Conservation (phyloP, 352 stramenopile species). For the Blastocystis sp. region DNA sequence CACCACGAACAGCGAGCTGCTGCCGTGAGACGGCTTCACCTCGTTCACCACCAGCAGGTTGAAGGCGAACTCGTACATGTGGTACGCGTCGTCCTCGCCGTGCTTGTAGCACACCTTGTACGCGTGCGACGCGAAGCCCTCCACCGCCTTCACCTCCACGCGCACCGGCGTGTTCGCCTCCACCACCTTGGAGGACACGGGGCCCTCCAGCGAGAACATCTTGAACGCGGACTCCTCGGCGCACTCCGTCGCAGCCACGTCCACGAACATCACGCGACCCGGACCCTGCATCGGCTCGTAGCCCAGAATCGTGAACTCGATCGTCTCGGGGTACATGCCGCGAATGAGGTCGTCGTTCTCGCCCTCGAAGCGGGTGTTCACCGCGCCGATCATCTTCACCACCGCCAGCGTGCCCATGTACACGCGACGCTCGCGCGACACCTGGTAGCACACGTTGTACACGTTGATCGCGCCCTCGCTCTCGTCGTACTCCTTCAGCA, state of each 20-base stretch:
- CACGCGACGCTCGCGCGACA: slow-evolving; percentile 34
- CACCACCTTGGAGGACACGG: slow-evolving; percentile 28
- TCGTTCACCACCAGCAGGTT: slow-evolving; percentile 45
- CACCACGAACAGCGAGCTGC: slow-evolving; percentile 30
- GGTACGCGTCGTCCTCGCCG: slow-evolving; percentile 50
- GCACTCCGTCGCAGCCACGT: slow-evolving; percentile 6
- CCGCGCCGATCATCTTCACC: slow-evolving; percentile 28
- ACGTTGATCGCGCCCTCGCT: background rate
- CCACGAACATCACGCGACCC: slow-evolving; percentile 60
- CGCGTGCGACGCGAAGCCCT: background rate
- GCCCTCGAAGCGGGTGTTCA: background rate
- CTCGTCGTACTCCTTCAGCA: background rate
- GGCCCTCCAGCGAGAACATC: slow-evolving; percentile 19
- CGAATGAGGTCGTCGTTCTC: background rate
- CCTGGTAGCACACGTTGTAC: slow-evolving; percentile 64
- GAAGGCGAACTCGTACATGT: slow-evolving; percentile 44
- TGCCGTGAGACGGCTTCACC: slow-evolving; percentile 27
- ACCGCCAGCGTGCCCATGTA: background rate
- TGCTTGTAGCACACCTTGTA: slow-evolving; percentile 72
- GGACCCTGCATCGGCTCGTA: background rate
- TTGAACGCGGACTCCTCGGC: slow-evolving; percentile 27
- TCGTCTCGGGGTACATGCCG: slow-evolving; percentile 58
- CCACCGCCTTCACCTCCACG: slow-evolving; percentile 32
- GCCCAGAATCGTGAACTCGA: slow-evolving; percentile 15
- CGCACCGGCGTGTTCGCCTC: background rate